These are phyloP conservation scores for Mycena sp. DNA, from an alignment of 1,284 basidiomycete species.

Conservation along the genomic window DNA sequence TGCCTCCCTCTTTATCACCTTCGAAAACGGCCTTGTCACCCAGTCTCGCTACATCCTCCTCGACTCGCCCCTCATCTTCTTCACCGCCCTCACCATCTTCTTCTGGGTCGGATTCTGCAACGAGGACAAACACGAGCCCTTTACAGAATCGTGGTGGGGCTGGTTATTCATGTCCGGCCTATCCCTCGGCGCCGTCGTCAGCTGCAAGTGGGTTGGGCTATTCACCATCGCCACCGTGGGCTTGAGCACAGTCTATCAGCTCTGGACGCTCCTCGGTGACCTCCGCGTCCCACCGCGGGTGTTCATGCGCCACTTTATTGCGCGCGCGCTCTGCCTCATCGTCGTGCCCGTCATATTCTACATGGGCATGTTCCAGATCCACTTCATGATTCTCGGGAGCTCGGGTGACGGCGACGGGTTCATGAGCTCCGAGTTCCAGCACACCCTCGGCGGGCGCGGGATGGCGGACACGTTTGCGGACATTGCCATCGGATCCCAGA, in stretches of 20 bases:
- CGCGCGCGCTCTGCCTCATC: slow-evolving; percentile 91
- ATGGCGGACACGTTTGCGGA: slow-evolving; percentile 97
- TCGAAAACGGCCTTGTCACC: slow-evolving; percentile 96
- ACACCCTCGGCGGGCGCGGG: slow-evolving; percentile 89
- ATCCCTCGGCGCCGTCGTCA: slow-evolving; percentile 90
- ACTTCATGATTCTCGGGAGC: slow-evolving; percentile 89
- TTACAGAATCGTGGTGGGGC: slow-evolving; percentile 91
- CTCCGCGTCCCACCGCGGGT: slow-evolving; percentile 79
- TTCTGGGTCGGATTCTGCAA: slow-evolving; percentile 93
- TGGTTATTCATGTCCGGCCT: slow-evolving; percentile 93
- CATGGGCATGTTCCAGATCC: slow-evolving; percentile 95
- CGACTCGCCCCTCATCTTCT: slow-evolving; percentile 97
- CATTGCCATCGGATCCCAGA: slow-evolving; percentile 85
- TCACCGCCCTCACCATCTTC: slow-evolving; percentile 91
- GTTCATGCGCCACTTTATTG: slow-evolving; percentile 88
- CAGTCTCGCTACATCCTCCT: slow-evolving; percentile 98
- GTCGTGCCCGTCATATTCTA: slow-evolving; percentile 88
- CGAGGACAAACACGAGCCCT: slow-evolving; percentile 85
- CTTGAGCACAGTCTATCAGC: slow-evolving; percentile 83
- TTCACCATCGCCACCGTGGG: slow-evolving; percentile 99
- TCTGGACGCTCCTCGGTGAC: slow-evolving; percentile 94
- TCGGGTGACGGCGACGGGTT: slow-evolving; percentile 98
- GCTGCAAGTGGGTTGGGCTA: slow-evolving; percentile 98
- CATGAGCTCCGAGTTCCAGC: slow-evolving; percentile 99
- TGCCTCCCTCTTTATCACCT: slow-evolving; percentile 90